Percentiles rank a stretch among this genome's conserved stretches.
Evolutionary conservation across 2,329 filamentous ascomycete genomes (phyloP).

Genomic region (Cladosporium cucumerinum): DNA sequence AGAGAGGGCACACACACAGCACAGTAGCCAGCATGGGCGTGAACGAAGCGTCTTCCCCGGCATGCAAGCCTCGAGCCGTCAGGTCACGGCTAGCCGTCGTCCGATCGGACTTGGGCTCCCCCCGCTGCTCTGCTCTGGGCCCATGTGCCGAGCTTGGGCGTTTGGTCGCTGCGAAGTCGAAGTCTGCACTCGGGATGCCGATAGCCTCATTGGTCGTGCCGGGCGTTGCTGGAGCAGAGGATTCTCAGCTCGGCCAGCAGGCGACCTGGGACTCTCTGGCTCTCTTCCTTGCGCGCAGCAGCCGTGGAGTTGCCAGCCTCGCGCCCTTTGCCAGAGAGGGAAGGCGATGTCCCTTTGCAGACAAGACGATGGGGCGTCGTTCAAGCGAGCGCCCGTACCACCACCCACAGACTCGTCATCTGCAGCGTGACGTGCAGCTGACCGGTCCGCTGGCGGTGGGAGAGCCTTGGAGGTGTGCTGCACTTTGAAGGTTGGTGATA

Average conservation of each 20-base stretch:
- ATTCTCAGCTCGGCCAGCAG: background rate
- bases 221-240: background rate
- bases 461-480: background rate
- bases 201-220: background rate
- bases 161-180: background rate
- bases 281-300: background rate
- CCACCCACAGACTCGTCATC: background rate
- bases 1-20: background rate
- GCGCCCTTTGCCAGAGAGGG: background rate
- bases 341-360: background rate
- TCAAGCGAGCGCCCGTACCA: constrained; percentile 3
- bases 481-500: background rate
- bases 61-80: constrained; percentile 3
- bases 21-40: too few species aligned
- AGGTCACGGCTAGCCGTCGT: too few species aligned
- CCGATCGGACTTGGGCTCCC: constrained; percentile 6
- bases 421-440: constrained; percentile 12
- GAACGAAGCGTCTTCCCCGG: constrained; percentile 5
- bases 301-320: background rate
- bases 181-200: constrained; percentile 2
- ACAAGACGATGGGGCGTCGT: background rate
- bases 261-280: background rate
- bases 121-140: background rate
- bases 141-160: constrained; percentile 2
- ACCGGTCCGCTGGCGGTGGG: constrained; percentile 2